Percentiles rank a stretch among this genome's conserved stretches.
Evolutionary conservation across 1,284 basidiomycete species (phyloP).

Genomic region (Anthracocystis panici-leucophaei): DNA sequence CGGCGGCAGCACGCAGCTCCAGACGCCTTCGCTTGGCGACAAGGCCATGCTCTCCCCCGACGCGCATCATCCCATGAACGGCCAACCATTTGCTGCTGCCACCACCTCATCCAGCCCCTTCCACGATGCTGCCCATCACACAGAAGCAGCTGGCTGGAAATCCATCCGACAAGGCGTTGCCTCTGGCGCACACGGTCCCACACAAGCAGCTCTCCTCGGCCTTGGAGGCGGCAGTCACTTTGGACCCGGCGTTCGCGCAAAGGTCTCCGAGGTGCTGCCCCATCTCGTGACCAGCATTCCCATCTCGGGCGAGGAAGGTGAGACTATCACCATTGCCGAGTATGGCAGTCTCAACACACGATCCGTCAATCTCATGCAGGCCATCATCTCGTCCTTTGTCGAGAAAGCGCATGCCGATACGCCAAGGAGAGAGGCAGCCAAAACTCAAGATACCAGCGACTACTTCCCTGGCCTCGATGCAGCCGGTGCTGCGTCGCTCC

Average conservation of each 20-base stretch:
- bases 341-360: constrained; percentile 69
- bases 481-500: constrained; percentile 29
- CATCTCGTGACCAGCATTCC: constrained; percentile 58
- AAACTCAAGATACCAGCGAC: constrained; percentile 26
- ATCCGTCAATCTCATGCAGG: constrained; percentile 66
- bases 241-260: constrained; percentile 65
- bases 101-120: constrained; percentile 31
- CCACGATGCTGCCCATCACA: constrained; percentile 25
- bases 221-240: constrained; percentile 65
- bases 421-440: constrained; percentile 23
- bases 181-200: constrained; percentile 32
- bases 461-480: constrained; percentile 40
- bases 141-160: constrained; percentile 39
- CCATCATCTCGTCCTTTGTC: constrained; percentile 66
- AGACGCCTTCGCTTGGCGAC: constrained; percentile 54
- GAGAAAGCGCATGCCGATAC: constrained; percentile 36
- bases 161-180: constrained; percentile 24
- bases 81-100: constrained; percentile 34
- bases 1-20: constrained; percentile 47
- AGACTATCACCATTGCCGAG: constrained; percentile 68
- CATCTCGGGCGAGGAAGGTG: constrained; percentile 46
- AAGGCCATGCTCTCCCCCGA: constrained; percentile 57
- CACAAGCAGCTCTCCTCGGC: constrained; percentile 42
- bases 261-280: constrained; percentile 62
- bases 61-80: constrained; percentile 23